phyloP scores from a whole-genome alignment of 495 filamentous ascomycete genomes.

The Pseudevernia furfuracea region DNA sequence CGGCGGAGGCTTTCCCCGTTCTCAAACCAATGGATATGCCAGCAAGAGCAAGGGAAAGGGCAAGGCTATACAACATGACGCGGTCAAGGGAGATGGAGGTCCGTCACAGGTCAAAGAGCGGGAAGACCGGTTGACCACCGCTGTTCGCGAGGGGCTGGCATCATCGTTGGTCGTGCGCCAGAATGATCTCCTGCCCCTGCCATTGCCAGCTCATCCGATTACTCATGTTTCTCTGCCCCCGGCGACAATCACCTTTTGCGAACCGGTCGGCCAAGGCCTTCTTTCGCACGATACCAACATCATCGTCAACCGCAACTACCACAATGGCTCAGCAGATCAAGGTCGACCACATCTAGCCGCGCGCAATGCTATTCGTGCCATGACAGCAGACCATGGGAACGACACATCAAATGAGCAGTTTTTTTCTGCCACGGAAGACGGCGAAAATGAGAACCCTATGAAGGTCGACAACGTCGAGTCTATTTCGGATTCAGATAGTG shows the following conservation, averaged over 20 bases:
- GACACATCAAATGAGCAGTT: conserved; percentile 84
- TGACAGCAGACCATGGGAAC: conserved; percentile 61
- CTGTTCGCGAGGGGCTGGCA: conserved; percentile 67
- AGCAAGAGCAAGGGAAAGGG: conserved; percentile 30
- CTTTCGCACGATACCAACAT: conserved; percentile 63
- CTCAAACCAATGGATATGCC: conserved; percentile 35
- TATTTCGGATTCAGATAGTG: conserved; percentile 38
- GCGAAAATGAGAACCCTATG: conserved; percentile 23
- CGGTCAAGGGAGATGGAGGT: conserved; percentile 27
- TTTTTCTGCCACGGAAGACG: conserved; percentile 77
- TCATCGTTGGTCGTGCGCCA: conserved; percentile 68
- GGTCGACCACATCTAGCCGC: conserved; percentile 1
- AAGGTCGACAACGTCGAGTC: conserved; percentile 18
- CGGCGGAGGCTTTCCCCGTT: conserved; percentile 49
- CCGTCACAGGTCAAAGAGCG: conserved; percentile 38
- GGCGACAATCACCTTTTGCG: conserved; percentile 54
- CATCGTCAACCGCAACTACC: conserved; percentile 41
- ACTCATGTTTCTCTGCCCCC: conserved; percentile 80
- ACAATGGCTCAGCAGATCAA: not conserved
- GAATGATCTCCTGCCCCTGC: conserved; percentile 76
- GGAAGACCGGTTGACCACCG: conserved; percentile 62
- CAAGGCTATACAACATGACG: conserved; percentile 26
- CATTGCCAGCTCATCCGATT: conserved; percentile 77
- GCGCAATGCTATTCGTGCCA: conserved; percentile 42
- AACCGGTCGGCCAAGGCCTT: conserved; percentile 78